Evolutionary conservation across 257 asterid genomes (phyloP), one percentile per base, ranked within the genome.

Genomic region (Linderniella brevidens): DNA sequence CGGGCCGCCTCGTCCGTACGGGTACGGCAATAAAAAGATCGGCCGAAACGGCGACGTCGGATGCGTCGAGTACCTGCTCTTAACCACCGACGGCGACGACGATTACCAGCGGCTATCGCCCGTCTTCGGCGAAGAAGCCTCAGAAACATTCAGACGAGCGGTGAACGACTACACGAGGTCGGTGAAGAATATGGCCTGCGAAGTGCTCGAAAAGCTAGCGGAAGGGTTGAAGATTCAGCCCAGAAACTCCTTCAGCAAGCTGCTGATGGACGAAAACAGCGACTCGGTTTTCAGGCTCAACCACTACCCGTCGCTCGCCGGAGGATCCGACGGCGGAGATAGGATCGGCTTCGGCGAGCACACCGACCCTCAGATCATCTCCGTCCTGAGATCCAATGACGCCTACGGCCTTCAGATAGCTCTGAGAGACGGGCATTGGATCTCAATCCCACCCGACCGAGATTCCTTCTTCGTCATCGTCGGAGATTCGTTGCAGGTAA

Each of bases 351-450:
- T 84, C 40, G 92, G 93, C 9, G 93, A 67, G 19, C 95, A 84
- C 17, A 84, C 93, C 0, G 93, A 84, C 69, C 95, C 95, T 25
- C 95, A 85, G 64, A 74, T 85, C 63, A 85, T 85, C 3, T 78
- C 96, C 0, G 82, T 81, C 36, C 54, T 85, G 46, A 61, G 96
- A 64, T 85, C 96, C 40, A 81, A 85, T 73, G 68, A 81, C 58
- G 68, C 81, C 8, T 64, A 78, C 11, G 93, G 96, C 17, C 88
- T 85, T 7, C 75, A 85, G 61, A 85, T 85, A 47, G 61, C 66
- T 36, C 47, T 74, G 41, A 76, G 72, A 53, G 86, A 78, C 18
- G 93, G 88, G 18, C 58, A 37, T 2, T 85, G 92, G 93, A 47
- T 85, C 3, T 69, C 93, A 0, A 35, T 85, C 49, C 96, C 93